Evolutionary conservation across 768 basidiomycete genomes (phyloP).

Genomic region (Mycena polygramma): DNA sequence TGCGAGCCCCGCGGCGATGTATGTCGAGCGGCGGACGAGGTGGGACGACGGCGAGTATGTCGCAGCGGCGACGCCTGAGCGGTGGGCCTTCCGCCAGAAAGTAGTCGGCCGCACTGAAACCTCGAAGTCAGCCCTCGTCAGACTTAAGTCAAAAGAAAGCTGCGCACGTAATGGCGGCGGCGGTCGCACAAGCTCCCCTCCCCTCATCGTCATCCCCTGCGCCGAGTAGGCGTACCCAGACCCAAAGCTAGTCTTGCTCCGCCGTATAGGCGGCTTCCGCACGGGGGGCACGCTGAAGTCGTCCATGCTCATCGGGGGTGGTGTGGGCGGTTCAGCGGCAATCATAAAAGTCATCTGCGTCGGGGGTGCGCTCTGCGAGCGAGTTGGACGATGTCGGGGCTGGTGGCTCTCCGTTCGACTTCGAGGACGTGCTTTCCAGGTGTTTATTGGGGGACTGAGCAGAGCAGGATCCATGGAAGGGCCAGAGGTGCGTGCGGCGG

Average conservation of each 20-base stretch:
- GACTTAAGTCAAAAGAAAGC: not conserved
- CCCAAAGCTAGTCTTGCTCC: conserved; percentile 48
- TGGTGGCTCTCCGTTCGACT: conserved; percentile 26
- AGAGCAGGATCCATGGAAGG: conserved; percentile 49
- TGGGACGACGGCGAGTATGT: conserved; percentile 82
- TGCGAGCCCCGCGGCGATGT: conserved; percentile 80
- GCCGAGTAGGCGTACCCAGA: conserved; percentile 24
- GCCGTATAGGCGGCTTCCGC: conserved; percentile 39
- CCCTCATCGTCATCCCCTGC: conserved; percentile 45
- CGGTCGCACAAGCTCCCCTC: conserved; percentile 67
- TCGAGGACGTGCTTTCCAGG: conserved; percentile 54
- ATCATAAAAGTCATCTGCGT: conserved; percentile 30
- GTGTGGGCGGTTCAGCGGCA: conserved; percentile 7
- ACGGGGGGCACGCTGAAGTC: conserved; percentile 20
- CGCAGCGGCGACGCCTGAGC: conserved; percentile 78
- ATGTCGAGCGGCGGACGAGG: conserved; percentile 82
- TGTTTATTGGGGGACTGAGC: conserved; percentile 64
- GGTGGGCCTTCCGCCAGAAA: conserved; percentile 82
- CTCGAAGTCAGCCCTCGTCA: conserved; percentile 15
- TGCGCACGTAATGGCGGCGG: conserved; percentile 74
- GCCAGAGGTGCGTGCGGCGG: conserved; percentile 39
- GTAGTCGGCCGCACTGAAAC: conserved; percentile 81
- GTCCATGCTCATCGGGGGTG: conserved; percentile 46
- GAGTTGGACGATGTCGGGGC: conserved; percentile 56
- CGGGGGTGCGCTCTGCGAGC: conserved; percentile 62